phyloP scores from a whole-genome alignment of 116 monocot species.

The Phalaenopsis hybrid region DNA sequence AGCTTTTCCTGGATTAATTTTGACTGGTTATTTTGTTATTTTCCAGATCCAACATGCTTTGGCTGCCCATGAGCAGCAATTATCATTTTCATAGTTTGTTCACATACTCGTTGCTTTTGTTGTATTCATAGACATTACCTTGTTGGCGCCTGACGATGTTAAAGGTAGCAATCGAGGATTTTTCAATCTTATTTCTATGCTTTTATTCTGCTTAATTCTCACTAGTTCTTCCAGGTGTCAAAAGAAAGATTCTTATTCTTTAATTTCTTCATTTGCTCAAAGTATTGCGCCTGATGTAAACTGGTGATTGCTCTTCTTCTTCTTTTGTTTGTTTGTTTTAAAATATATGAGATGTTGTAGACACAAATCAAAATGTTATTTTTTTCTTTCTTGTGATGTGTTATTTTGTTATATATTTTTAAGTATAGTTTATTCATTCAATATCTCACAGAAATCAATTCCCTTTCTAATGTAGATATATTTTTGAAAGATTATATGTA shows the following conservation, averaged over 20 bases:
- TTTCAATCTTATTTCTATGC: neutral
- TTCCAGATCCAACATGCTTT: slow-evolving; percentile 84
- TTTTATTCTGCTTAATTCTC: neutral
- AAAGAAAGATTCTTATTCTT: slow-evolving; percentile 33
- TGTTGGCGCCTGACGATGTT: slow-evolving; percentile 86
- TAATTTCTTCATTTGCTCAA: slow-evolving; percentile 33
- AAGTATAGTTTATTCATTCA: too few relatives aligned
- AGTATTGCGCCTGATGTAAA: slow-evolving; percentile 34
- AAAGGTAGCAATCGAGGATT: slow-evolving; percentile 41
- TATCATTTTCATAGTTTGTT: slow-evolving; percentile 92
- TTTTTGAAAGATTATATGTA: too few relatives aligned
- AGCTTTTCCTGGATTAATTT: neutral
- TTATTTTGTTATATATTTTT: too few relatives aligned
- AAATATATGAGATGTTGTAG: neutral
- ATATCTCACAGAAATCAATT: too few relatives aligned
- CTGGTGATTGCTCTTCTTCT: slow-evolving; percentile 27
- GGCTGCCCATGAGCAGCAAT: slow-evolving; percentile 70
- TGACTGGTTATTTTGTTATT: slow-evolving; percentile 7
- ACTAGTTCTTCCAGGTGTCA: slow-evolving; percentile 35
- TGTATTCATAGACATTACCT: slow-evolving; percentile 89
- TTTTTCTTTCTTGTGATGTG: too few relatives aligned
- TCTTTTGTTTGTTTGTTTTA: neutral
- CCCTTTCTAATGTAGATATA: too few relatives aligned
- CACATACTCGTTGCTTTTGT: slow-evolving; percentile 77
- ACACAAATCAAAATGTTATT: neutral